Evolutionary conservation across 2,329 filamentous ascomycete species (phyloP), one percentile per base, ranked within the genome.

Genomic region (Beauveria brongniartii): DNA sequence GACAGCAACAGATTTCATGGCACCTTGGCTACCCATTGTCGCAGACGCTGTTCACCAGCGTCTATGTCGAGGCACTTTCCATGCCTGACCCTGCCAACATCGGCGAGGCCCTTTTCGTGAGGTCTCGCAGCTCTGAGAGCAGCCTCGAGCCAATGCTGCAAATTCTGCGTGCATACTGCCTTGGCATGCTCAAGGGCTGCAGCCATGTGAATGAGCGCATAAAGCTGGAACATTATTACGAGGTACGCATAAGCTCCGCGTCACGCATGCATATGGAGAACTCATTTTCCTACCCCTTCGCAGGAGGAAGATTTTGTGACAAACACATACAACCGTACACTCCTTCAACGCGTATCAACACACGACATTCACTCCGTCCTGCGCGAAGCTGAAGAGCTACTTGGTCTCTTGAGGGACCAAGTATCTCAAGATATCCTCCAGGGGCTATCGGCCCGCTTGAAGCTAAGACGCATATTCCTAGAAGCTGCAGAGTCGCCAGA

Each of bases 271-370:
- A 5, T n/a, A 22, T 8, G 4, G 10, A 20, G 1, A n/a, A 20
- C 14, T 59, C 14, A 59, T 12, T 1, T 37, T 12, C 5, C 3
- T 12, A 14, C 22, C 18, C 65, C 22, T 12, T 6, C 34, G 18
- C 51, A 93, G 87, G 94, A 99, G 75, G 94, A 99, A 74, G 94
- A 99, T 69, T 97, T 99, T 70, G 91, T 95, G 22, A 92, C 91
- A 7, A 92, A 96, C 72, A 89, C 92, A 0, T 97, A 94, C 71
- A 89, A 92, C 66, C 84, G 92, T 43, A 85, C 84, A 14, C 78
- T 99, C 1, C 80, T 97, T 7, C 84, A 86, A 28, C 75, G 81
- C 16, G 80, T 93, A 61, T 77, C 83, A 18, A 73, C 80, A 2
- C 75, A 79, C 5, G 78, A 81, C n/a, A 79, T 91, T 26, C 75